Percentiles rank a stretch among this genome's conserved stretches.
phyloP scores from a whole-genome alignment of 768 basidiomycete genomes.

The Sistotremastrum niveocremeum region DNA sequence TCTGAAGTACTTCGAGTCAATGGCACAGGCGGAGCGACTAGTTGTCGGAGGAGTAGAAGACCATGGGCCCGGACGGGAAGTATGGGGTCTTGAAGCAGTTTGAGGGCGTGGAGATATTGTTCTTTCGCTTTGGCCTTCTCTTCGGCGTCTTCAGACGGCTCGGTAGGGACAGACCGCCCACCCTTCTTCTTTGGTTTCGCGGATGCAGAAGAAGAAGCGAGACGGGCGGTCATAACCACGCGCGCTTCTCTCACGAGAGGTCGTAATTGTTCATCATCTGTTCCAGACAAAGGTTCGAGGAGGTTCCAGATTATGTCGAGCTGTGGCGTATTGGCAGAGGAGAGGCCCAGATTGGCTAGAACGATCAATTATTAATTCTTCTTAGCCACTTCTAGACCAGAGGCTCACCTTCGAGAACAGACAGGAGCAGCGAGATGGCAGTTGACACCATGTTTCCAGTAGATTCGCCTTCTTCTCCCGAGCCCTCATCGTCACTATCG shows the following conservation, averaged over 20 bases:
- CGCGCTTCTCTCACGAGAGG: slow-evolving; percentile 62
- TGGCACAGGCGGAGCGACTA: slow-evolving; percentile 36
- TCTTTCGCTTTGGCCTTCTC: slow-evolving; percentile 37
- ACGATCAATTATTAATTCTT: background rate
- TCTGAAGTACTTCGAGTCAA: slow-evolving; percentile 4
- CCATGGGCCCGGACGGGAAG: slow-evolving; percentile 93
- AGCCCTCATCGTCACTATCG: slow-evolving; percentile 43
- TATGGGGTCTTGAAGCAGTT: slow-evolving; percentile 79
- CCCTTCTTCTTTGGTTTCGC: slow-evolving; percentile 8
- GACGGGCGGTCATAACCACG: slow-evolving; percentile 72
- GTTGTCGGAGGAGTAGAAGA: slow-evolving; percentile 63
- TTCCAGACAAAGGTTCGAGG: slow-evolving; percentile 41
- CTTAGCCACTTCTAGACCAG: background rate
- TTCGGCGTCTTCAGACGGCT: slow-evolving; percentile 11
- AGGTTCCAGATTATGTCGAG: slow-evolving; percentile 59
- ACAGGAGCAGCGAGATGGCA: slow-evolving; percentile 65
- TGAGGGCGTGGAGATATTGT: slow-evolving; percentile 76
- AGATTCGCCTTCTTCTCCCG: slow-evolving; percentile 22
- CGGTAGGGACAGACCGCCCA: background rate
- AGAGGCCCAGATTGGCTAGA: slow-evolving; percentile 38
- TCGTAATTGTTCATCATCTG: slow-evolving; percentile 34
- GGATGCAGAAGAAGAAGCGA: slow-evolving; percentile 41
- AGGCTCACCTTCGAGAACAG: slow-evolving; percentile 68
- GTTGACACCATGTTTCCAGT: slow-evolving; percentile 60
- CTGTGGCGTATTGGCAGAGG: slow-evolving; percentile 44